Evolutionary conservation across 176 grass and related monocot genomes (phyloP).

Genomic region (Avena eriantha): DNA sequence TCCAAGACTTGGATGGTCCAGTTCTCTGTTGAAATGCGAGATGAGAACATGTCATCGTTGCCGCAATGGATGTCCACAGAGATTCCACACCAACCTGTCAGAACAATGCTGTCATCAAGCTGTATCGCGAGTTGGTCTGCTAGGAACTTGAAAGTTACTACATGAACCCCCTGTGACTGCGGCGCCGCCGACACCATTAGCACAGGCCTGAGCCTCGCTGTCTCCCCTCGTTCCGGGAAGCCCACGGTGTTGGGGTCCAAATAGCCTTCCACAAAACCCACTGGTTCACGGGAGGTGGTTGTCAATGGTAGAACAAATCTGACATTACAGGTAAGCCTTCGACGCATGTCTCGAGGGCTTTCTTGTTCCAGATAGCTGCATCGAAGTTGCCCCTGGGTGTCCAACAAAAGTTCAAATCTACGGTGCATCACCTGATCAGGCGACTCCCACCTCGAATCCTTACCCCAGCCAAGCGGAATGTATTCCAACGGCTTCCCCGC

Average conservation of each 20-base stretch:
- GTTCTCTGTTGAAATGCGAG: background rate
- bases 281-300: background rate
- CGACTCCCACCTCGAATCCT: background rate
- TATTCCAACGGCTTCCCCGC: background rate
- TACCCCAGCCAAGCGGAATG: background rate
- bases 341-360: background rate
- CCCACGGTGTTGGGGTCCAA: background rate
- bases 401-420: background rate
- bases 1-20: background rate
- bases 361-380: background rate
- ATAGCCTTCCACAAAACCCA: conserved; percentile 24
- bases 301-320: conserved; percentile 3
- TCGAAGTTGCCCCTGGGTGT: background rate
- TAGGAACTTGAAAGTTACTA: conserved; percentile 5
- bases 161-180: background rate
- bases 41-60: background rate
- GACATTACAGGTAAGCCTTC: background rate
- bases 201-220: background rate
- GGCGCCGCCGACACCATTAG: background rate
- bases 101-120: background rate
- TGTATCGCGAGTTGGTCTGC: background rate
- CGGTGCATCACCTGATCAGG: conserved; percentile 9
- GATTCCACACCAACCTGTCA: background rate
- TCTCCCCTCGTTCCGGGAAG: background rate
- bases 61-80: background rate